Evolutionary conservation across 768 basidiomycete species (phyloP), one percentile per base, ranked within the genome.

Genomic region (Infundibulicybe gibba): DNA sequence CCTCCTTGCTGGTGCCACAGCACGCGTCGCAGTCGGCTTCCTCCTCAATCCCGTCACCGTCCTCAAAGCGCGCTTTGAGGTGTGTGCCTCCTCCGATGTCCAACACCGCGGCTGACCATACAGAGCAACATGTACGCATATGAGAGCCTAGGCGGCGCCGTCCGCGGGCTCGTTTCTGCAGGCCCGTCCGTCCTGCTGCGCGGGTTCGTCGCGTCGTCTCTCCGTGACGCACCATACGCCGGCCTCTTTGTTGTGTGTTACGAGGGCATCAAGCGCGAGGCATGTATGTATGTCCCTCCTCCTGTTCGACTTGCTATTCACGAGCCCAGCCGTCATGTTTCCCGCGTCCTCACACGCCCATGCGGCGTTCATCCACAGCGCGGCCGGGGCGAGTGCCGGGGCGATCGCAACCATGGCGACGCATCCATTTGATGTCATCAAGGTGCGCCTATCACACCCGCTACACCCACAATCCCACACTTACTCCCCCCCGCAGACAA

Each of bases 141-240:
- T 61, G 65, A 71, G 42, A 83, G 77, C 52, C 61, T 93, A 33
- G 58, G 71, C 4, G 69, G 74, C 32, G 89, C 85, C 0, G 61
- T 91, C 32, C 39, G 68, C 4, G 75, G 81, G 8, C 76, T 91
- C 32, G 62, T 71, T 2, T 83, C 80, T n/a, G 74, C 75, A 58
- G 92, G 94, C 2, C 81, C 89, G 3, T 77, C 81, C 17, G 92
- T 91, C 52, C 70, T 94, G 21, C 80, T 94, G 58, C 85, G 90
- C 40, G 94, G 94, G 0, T 86, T 93, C 58, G 56, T 87, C 17
- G 90, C 93, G 1, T 91, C 92, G 1, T 88, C 93, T 1, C 72
- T 94, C n/a, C 80, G 94, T 40, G 94, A 97, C 62, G 94, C 93
- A 11, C 94, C 94, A 0, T 93, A 94, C 56, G 92, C 94, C 1